These are phyloP conservation scores for Aspergillus avenaceus DNA, from an alignment of 495 filamentous ascomycete species.

Conservation along the genomic window DNA sequence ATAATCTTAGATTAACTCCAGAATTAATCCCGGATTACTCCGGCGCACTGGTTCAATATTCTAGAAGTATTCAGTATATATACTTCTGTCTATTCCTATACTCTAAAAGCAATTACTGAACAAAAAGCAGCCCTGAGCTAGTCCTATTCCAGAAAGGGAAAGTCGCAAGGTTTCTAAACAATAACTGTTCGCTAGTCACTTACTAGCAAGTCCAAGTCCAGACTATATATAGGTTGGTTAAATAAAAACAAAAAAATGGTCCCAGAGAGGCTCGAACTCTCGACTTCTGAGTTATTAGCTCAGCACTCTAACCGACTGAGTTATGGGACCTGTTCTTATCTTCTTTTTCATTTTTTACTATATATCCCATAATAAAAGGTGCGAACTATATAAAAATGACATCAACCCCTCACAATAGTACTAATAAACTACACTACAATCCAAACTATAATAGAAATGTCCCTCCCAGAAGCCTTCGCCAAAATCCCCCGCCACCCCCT, in stretches of 20 bases:
- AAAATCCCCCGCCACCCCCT: slow-evolving; percentile 30
- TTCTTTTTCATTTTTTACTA: too few species aligned
- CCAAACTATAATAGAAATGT: slow-evolving; percentile 2
- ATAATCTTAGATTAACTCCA: too few species aligned
- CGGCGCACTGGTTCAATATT: too few species aligned
- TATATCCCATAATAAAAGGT: background rate
- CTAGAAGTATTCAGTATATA: too few species aligned
- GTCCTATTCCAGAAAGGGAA: too few species aligned
- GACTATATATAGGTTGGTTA: background rate
- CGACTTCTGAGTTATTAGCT: slow-evolving; percentile 1
- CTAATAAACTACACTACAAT: background rate
- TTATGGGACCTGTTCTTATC: slow-evolving; percentile 1
- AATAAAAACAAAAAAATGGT: background rate
- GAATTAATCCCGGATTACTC: too few species aligned
- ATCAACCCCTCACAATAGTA: background rate
- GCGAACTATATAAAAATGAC: background rate
- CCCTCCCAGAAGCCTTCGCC: slow-evolving; percentile 23
- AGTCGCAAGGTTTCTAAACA: too few species aligned
- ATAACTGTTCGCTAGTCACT: too few species aligned
- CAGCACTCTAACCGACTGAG: slow-evolving; percentile 1
- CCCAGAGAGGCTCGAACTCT: background rate
- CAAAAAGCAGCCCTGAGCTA: too few species aligned
- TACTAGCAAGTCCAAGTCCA: too few species aligned
- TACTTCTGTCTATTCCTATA: too few species aligned
- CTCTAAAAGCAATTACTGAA: too few species aligned